Conservation (phyloP, 495 filamentous ascomycete genomes). For the Letharia lupina region DNA sequence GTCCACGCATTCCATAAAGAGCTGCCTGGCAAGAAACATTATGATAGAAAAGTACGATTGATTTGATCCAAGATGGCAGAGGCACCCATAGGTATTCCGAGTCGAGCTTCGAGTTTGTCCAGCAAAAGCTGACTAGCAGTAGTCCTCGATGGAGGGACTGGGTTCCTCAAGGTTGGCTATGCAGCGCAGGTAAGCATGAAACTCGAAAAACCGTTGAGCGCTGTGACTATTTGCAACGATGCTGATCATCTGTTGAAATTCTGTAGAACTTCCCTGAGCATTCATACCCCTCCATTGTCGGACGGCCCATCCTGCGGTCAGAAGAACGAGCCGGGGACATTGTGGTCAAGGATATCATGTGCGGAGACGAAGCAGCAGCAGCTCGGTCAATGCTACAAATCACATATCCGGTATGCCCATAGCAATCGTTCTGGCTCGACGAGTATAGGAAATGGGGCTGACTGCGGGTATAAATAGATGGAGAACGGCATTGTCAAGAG, state of each 20-base stretch:
- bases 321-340: conserved; percentile 75
- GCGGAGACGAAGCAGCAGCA: conserved; percentile 93
- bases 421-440: background rate
- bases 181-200: conserved; percentile 61
- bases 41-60: background rate
- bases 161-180: conserved; percentile 99
- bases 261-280: conserved; percentile 92
- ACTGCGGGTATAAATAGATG: conserved; percentile 52
- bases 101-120: conserved; percentile 4
- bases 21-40: conserved; percentile 10
- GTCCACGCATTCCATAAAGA: background rate
- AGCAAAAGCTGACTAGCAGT: conserved; percentile 26
- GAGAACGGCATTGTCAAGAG: conserved; percentile 98
- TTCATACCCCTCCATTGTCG: conserved; percentile 97
- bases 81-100: conserved; percentile 59
- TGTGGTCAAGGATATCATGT: conserved; percentile 99
- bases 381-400: conserved; percentile 96
- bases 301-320: conserved; percentile 91
- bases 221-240: background rate
- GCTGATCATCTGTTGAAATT: background rate
- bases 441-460: conserved; percentile 8
- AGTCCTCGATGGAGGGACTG: conserved; percentile 99
- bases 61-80: conserved; percentile 47
- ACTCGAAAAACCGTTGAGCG: background rate
- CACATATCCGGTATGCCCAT: conserved; percentile 69